Base-by-base conservation (phyloP, 2,329 filamentous ascomycete genomes). In the Parafenestella ontariensis region DNA sequence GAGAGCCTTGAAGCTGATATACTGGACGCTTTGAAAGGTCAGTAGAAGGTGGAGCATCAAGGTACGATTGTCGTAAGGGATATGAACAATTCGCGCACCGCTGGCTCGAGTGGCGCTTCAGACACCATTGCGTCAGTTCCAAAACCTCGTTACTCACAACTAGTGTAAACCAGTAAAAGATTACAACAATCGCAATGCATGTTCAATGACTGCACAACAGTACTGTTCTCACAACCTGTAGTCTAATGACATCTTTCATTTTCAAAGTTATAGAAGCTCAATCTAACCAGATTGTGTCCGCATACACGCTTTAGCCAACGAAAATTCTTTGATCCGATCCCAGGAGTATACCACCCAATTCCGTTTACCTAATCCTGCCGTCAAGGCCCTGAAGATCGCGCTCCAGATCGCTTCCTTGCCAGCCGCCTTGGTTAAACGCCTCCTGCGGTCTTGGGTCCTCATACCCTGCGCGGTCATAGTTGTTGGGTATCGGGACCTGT, bases 361-460 rank as follows among this genome's bases (percentile, higher is more conserved):
- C 10, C 43, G 33, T 31, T 49, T 58, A 67, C 50, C 64, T 56
- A 52, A 66, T 54, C 23, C 64, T 54, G 23, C 64, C 72, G 55
- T 75, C 72, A 44, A 75, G 52, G 49, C 81, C 79, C 73, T 84
- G 82, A 67, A 86, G 75, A 58, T 79, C 77, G 49, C 78, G 72
- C 65, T 77, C 77, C 75, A 83, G 49, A 42, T 74, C 73, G 49
- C 66, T 74, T 58, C 67, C 67, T 47, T 74, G 69, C 66, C 71
- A 73, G n/a, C 62, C 56, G 42, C 61, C 69, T 57, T 68, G 76
- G 70, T 69, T 77, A 68, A 69, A 77, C 24, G 78, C 75, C 70
- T 86, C 84, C 72, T 88, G 85, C 42, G 86, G 86, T 62, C 85
- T 78, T 11, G 86, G 86, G 56, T 88, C 83, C 67, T 88, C 85